Percentiles rank a stretch among this genome's conserved stretches.
These are phyloP conservation scores for Podospora conica DNA, from an alignment of 495 filamentous ascomycete species.

Conservation along the genomic window DNA sequence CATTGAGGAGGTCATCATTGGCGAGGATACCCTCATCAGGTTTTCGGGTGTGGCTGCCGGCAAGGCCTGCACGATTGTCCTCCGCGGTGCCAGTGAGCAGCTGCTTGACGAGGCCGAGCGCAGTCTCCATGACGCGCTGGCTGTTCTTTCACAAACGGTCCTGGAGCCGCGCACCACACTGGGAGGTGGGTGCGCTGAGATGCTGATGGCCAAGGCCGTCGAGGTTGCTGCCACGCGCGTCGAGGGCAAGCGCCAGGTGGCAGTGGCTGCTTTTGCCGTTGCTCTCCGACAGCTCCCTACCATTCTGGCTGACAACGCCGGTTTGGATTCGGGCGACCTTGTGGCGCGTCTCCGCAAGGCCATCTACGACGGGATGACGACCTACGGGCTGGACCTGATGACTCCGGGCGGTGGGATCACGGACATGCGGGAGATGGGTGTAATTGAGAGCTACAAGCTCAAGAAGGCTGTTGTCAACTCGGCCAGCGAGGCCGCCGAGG, in stretches of 20 bases:
- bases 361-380: conserved; percentile 89
- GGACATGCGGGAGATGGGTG: conserved; percentile 92
- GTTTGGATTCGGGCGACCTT: conserved; percentile 88
- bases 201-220: conserved; percentile 97
- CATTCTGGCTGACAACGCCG: conserved; percentile 95
- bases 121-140: conserved; percentile 91
- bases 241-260: conserved; percentile 92
- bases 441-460: conserved; percentile 97
- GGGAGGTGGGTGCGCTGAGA: conserved; percentile 94
- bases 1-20: conserved; percentile 97
- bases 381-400: conserved; percentile 81
- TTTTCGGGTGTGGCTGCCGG: conserved; percentile 96
- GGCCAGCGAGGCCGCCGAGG: conserved; percentile 93
- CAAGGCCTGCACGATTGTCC: conserved; percentile 91
- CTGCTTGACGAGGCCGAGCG: conserved; percentile 95
- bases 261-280: conserved; percentile 81
- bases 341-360: conserved; percentile 87
- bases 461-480: conserved; percentile 95
- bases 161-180: conserved; percentile 90
- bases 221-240: conserved; percentile 91
- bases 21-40: conserved; percentile 92
- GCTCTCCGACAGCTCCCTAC: conserved; percentile 91
- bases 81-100: conserved; percentile 94
- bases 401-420: conserved; percentile 88
- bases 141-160: conserved; percentile 94